These are phyloP conservation scores for sunflower (Helianthus annuus) DNA, from an alignment of 129 eudicot genomes.

Conservation along the genomic window HanXRQr2.0-SUNRISE NC_035434.2:168092517-168093016, in stretches of 20 bases:
- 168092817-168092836: conserved; percentile 81
- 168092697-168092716: conserved; percentile 10
- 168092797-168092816: conserved; percentile 92
- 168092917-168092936: conserved; percentile 70
- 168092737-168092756: neutral
- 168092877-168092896: conserved; percentile 76
- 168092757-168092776: neutral
- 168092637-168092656: conserved; percentile 74
- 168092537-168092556: conserved; percentile 2
- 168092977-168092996: neutral
- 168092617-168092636: conserved; percentile 87
- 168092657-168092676: conserved; percentile 65
- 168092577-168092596: neutral
- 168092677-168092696: conserved; percentile 82
- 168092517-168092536: neutral
- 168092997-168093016: neutral
- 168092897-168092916: conserved; percentile 90
- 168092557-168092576: neutral
- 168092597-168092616: conserved; percentile 23
- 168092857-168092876: conserved; percentile 71
- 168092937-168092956: conserved; percentile 68
- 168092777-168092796: conserved; percentile 3
- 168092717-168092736: conserved; percentile 3
- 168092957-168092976: neutral
- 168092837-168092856: conserved; percentile 76